Base-by-base conservation (phyloP, 2,329 filamentous ascomycete genomes). In the Lecanicillium sp. region DNA sequence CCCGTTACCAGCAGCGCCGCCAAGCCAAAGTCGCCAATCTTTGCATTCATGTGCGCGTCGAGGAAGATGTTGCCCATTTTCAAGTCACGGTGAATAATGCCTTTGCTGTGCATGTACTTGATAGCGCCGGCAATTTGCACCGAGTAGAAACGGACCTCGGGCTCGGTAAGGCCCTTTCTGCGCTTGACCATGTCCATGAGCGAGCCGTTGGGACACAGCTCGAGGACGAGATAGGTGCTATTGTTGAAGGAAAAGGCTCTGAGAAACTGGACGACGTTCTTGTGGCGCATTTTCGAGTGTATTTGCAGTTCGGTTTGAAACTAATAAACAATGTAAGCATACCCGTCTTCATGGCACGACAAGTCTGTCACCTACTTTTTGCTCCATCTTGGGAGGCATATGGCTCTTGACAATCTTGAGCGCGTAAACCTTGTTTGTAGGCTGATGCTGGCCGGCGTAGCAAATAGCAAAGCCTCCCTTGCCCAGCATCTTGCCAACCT, bases 31-130 rank as follows among this genome's bases (percentile, higher is more conserved):
- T 98, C 92, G 32, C 92, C 92, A 51, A 98, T 87, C 59, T 98
- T 98, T 51, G 95, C 83, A 54, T 98, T 94, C 90, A 98, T 95
- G 49, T 88, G 73, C 38, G 78, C 78, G 59, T 98, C 92, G 37
- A 98, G 71, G 54, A 98, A 98, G 49, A 98, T 82, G 58, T 98
- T 98, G 35, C 92, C 94, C 71, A 95, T 96, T 64, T 98, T 98
- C 51, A 98, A 64, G 61, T 98, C 92, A 35, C 92, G 80, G 62
- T 98, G 92, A 35, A 96, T 95, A 45, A 98, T 94, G 48, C 90
- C 92, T 57, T 94, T 85, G 54, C 80, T 80, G 60, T 98, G 94
- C 70, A 98, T 85, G 57, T 98, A 98, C 63, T 96, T 96, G 63
- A 98, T 90, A 28, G 92, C 92, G 27, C 92, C 92, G 48, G 90